Conservation (phyloP, 306 rosid genomes). For the Leucaena leucocephala region DNA sequence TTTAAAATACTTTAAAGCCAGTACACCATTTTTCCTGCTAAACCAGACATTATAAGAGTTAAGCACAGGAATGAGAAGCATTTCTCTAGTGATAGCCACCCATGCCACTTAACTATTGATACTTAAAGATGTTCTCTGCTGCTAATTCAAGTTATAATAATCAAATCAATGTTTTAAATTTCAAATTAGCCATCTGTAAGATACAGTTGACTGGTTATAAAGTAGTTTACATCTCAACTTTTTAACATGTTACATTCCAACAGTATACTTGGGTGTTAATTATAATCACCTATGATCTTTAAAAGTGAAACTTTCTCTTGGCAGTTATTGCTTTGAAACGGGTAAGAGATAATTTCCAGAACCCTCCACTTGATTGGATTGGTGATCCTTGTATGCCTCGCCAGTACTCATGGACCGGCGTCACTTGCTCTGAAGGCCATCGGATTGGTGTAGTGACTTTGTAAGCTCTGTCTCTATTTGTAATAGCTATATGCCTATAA, state of each 20-base stretch:
- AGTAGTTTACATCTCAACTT: background rate
- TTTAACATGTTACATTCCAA: slow-evolving; percentile 15
- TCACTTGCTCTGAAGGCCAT: slow-evolving; percentile 74
- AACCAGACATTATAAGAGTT: slow-evolving; percentile 23
- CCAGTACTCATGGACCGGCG: slow-evolving; percentile 84
- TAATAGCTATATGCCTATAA: slow-evolving; percentile 1
- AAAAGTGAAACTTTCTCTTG: slow-evolving; percentile 33
- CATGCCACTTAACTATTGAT: slow-evolving; percentile 24
- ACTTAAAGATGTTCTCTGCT: slow-evolving; percentile 14
- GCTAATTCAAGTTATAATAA: slow-evolving; percentile 16
- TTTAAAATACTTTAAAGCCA: slow-evolving; percentile 30
- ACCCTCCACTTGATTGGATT: slow-evolving; percentile 79
- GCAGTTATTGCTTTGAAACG: slow-evolving; percentile 68
- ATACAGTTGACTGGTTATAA: slow-evolving; percentile 1
- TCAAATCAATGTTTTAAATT: slow-evolving; percentile 10
- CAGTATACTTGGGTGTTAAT: background rate
- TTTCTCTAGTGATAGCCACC: background rate
- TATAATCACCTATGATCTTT: slow-evolving; percentile 28
- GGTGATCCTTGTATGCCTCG: slow-evolving; percentile 92
- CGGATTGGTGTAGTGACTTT: slow-evolving; percentile 68
- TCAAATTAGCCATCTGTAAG: slow-evolving; percentile 3
- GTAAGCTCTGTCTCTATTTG: slow-evolving; percentile 55
- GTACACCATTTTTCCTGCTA: background rate
- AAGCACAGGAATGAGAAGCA: background rate
- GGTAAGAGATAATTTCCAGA: slow-evolving; percentile 56